Conservation (phyloP, 2,329 filamentous ascomycete species). For the Raffaelea ambrosiae region DNA sequence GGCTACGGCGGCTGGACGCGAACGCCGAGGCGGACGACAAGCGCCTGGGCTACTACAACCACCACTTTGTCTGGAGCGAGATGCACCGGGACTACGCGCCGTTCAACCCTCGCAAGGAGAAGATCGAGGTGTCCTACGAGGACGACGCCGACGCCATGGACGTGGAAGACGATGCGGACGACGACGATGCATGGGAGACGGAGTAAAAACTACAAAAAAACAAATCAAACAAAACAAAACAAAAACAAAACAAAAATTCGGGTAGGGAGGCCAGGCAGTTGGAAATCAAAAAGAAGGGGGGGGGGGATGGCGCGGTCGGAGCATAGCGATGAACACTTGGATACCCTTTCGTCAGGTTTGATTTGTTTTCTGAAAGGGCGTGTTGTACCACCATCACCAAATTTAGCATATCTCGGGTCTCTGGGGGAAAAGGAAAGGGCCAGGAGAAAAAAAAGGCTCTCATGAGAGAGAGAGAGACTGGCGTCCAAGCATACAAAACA, state of each 20-base stretch:
- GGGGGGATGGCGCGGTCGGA: no score
- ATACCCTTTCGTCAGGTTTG: no score
- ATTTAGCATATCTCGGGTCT: background rate
- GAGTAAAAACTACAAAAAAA: conserved; percentile 1
- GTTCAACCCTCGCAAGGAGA: background rate
- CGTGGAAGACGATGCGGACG: background rate
- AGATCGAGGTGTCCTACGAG: conserved; percentile 1
- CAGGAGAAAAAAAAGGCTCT: no score
- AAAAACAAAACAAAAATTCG: no score
- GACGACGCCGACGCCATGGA: conserved; percentile 1
- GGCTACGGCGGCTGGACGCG: background rate
- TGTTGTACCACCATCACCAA: background rate
- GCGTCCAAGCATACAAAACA: no score
- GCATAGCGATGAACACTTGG: no score
- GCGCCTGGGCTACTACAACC: background rate
- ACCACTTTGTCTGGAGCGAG: background rate
- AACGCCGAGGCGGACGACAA: background rate
- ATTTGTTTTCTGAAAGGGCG: background rate
- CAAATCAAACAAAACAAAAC: background rate
- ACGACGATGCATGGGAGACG: conserved; percentile 7
- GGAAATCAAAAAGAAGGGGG: no score
- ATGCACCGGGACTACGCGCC: background rate
- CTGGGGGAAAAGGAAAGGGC: no score
- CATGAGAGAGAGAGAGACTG: no score
- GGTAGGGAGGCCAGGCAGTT: no score